Base-by-base conservation (phyloP, 208 protist species). In the Leishmania lainsoni region DNA sequence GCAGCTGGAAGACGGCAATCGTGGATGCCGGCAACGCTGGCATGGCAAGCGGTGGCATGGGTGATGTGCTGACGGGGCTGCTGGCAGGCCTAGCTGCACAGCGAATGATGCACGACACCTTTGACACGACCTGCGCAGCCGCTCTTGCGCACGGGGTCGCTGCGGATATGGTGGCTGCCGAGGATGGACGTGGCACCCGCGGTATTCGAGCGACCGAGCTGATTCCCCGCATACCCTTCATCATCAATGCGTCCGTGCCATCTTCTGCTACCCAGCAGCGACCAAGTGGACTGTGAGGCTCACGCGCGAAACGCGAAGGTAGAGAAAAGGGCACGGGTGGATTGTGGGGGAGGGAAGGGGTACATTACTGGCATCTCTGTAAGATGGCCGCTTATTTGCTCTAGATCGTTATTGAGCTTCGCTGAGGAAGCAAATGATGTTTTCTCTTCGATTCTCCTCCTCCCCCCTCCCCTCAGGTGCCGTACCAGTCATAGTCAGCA, bases 21-120 rank as follows among this genome's bases (percentile, higher is more conserved):
- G 78, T 94, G 10, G 91, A 97, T 75, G 94, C 90, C 5, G 94
- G 94, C 49, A 97, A 96, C 78, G 87, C 89, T 4, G 94, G 92
- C n/a, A 97, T 97, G 94, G 92, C 89, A 20, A 90, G 85, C 22
- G 94, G 94, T 54, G 94, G 94, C 52, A 94, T 94, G 89, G 94
- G 94, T 1, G 94, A 97, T 83, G 90, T 95, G 12, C 86, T 97
- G 20, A 96, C 91, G 1, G 94, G 94, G 1, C 71, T 94, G 10
- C 75, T 95, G 51, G 89, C 87, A 0, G 89, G 86, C 1, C 78
- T 96, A 12, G 86, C 89, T 0, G 94, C 79, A 9, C 93, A 97
- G 81, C 10, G 70, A 12, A 49, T 85, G 56, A 49, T 85, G 56
- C 65, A 69, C 72, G 51, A 58, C 65, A 73, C 83, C 22, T 92